Percentiles rank a stretch among this genome's conserved stretches.
Conservation (phyloP, 2,329 filamentous ascomycete genomes). For the Cryphonectria carpinicola region DNA sequence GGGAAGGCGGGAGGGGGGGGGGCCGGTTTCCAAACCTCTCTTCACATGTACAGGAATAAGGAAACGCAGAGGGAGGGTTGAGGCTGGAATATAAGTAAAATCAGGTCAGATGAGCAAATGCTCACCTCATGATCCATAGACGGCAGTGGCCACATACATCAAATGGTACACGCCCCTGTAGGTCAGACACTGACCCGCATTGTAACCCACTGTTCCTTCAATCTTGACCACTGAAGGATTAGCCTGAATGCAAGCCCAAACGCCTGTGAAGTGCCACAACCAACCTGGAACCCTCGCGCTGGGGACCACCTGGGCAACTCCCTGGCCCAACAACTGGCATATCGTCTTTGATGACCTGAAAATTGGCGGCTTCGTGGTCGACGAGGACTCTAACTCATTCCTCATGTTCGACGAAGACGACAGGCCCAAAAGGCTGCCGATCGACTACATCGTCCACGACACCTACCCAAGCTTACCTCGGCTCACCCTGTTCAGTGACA, state of each 20-base stretch:
- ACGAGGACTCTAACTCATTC: neutral
- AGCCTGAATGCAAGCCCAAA: neutral
- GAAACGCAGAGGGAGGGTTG: neutral
- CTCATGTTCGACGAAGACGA: too few species aligned
- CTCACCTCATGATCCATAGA: neutral
- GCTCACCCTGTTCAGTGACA: too few species aligned
- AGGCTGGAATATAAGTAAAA: neutral
- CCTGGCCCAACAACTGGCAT: too few species aligned
- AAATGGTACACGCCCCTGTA: neutral
- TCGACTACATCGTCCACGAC: too few species aligned
- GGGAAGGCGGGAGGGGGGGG: too few species aligned
- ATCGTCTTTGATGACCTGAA: neutral
- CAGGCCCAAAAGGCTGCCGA: too few species aligned
- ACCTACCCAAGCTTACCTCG: too few species aligned
- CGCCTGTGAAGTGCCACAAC: neutral
- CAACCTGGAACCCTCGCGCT: too few species aligned
- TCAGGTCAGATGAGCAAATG: neutral
- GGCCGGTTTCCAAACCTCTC: neutral
- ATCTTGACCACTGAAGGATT: neutral
- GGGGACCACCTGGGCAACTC: too few species aligned
- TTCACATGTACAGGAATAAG: neutral
- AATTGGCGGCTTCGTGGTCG: neutral
- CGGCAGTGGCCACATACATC: neutral
- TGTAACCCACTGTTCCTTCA: neutral
- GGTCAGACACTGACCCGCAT: neutral